These are phyloP conservation scores for Aegle marmelos DNA, from an alignment of 345 rosid species.

Conservation along the genomic window DNA sequence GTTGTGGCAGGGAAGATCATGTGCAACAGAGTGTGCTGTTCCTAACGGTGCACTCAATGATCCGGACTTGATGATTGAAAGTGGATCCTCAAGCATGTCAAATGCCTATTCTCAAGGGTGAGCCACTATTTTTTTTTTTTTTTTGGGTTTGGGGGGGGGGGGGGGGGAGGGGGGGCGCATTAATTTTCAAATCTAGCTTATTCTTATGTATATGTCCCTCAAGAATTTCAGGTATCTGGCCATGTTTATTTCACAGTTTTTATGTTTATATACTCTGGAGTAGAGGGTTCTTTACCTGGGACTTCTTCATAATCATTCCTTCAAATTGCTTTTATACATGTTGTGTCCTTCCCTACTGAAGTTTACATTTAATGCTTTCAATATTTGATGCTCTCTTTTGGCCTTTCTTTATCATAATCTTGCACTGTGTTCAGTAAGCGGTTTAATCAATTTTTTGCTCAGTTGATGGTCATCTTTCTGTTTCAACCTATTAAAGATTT, in stretches of 20 bases:
- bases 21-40: conserved; percentile 23
- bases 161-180: neutral
- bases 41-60: conserved; percentile 31
- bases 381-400: neutral
- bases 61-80: conserved; percentile 24
- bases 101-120: conserved; percentile 71
- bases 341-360: neutral
- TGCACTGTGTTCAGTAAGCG: neutral
- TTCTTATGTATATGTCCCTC: neutral
- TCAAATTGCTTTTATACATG: neutral
- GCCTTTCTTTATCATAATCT: neutral
- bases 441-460: neutral
- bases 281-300: neutral
- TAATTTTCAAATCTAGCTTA: neutral
- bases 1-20: conserved; percentile 41
- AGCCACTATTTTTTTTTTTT: neutral
- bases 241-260: neutral
- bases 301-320: neutral
- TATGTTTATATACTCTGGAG: neutral
- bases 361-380: neutral
- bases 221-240: neutral
- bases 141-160: neutral
- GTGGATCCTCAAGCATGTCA: conserved; percentile 40
- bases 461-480: neutral
- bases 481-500: neutral